A percentile compares a stretch with the other conserved stretches of the same genome.
Evolutionary conservation across 2,329 filamentous ascomycete species (phyloP).

Genomic region (Periconia macrospinosa): DNA sequence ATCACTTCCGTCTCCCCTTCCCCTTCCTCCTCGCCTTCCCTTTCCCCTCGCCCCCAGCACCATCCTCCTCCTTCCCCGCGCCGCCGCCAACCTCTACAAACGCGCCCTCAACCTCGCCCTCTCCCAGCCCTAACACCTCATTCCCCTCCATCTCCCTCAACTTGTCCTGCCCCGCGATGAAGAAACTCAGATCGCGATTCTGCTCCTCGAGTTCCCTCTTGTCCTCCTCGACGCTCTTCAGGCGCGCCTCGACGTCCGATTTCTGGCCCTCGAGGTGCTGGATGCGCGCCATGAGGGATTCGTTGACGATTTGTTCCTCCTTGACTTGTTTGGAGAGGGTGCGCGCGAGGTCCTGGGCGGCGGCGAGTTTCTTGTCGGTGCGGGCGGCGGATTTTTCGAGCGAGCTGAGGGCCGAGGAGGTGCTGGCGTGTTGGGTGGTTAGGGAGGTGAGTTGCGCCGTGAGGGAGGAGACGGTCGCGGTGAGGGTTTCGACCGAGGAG

Average conservation of each 20-base stretch:
- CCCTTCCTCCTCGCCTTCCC: constrained; percentile 29
- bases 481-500: constrained; percentile 65
- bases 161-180: constrained; percentile 82
- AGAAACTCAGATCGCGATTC: constrained; percentile 85
- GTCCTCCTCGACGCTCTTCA: constrained; percentile 48
- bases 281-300: constrained; percentile 81
- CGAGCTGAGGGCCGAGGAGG: constrained; percentile 61
- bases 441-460: constrained; percentile 56
- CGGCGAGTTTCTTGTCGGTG: constrained; percentile 60
- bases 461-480: constrained; percentile 52
- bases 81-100: constrained; percentile 32
- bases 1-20: background rate
- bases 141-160: constrained; percentile 69
- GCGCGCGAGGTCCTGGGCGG: constrained; percentile 75
- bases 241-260: constrained; percentile 55
- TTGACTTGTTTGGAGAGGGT: constrained; percentile 74
- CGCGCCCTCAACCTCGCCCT: constrained; percentile 62
- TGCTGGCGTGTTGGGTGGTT: constrained; percentile 55
- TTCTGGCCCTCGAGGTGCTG: constrained; percentile 66
- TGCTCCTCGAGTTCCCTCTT: constrained; percentile 78
- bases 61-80: constrained; percentile 25
- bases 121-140: constrained; percentile 67
- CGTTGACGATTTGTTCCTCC: constrained; percentile 84
- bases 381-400: constrained; percentile 73
- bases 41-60: constrained; percentile 26